Percentiles rank a stretch among this genome's conserved stretches.
Conservation (phyloP, 257 asterid genomes). For the Prunella vulgaris region DNA sequence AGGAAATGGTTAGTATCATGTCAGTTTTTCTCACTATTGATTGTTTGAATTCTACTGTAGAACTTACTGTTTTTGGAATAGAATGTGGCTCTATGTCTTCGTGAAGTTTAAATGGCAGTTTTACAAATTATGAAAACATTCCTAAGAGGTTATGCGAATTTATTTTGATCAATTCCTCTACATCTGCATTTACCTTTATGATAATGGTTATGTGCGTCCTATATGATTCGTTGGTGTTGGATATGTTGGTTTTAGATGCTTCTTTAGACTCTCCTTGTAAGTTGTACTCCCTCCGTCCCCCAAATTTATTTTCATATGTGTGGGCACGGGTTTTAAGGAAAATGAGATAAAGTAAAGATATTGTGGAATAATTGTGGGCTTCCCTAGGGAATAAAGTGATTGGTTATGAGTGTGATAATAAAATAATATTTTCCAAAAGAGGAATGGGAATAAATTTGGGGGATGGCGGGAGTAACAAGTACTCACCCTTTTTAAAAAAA, state of each 20-base stretch:
- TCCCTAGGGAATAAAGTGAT: no score
- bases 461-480: no score
- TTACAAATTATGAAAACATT: not conserved
- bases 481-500: not conserved
- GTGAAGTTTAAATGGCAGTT: not conserved
- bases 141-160: not conserved
- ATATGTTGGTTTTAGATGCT: conserved; percentile 11
- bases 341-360: no score
- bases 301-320: no score
- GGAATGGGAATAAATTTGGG: no score
- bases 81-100: conserved; percentile 9
- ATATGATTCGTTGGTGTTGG: conserved; percentile 2
- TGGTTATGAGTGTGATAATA: no score
- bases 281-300: no score
- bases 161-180: not conserved
- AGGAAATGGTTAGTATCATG: conserved; percentile 71
- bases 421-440: no score
- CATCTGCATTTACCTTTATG: conserved; percentile 1
- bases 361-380: no score
- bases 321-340: no score
- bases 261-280: not conserved
- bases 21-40: conserved; percentile 2
- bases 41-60: not conserved
- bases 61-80: not conserved
- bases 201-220: conserved; percentile 7